These are phyloP conservation scores for Diplotaxis tenuifolia DNA, from an alignment of 345 rosid species.

Conservation along the genomic window DNA sequence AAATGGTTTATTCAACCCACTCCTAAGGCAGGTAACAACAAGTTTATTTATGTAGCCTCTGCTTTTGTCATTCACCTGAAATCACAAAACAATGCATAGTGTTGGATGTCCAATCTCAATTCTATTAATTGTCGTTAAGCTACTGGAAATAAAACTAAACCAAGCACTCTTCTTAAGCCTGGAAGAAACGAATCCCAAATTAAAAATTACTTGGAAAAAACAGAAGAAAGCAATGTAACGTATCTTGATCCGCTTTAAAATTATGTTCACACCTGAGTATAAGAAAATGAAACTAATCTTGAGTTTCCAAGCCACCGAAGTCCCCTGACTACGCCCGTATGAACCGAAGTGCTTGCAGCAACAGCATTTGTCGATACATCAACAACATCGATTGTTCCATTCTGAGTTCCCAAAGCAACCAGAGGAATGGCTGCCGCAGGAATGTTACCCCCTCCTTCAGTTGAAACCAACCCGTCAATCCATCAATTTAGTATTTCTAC, in stretches of 20 bases:
- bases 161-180: not conserved
- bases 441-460: conserved; percentile 83
- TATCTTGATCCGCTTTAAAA: conserved; percentile 4
- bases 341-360: conserved; percentile 80
- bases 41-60: conserved; percentile 91
- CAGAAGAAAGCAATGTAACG: conserved; percentile 16
- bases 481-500: conserved; percentile 12
- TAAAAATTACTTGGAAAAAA: not conserved
- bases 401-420: conserved; percentile 97
- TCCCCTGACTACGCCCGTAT: conserved; percentile 74
- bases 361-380: conserved; percentile 96
- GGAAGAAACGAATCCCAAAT: not conserved
- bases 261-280: conserved; percentile 55
- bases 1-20: conserved; percentile 87
- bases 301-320: conserved; percentile 98
- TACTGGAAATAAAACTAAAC: conserved; percentile 13
- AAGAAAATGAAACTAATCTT: conserved; percentile 89
- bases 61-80: conserved; percentile 83
- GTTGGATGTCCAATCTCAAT: not conserved
- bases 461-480: conserved; percentile 28
- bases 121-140: not conserved
- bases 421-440: conserved; percentile 94
- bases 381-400: conserved; percentile 78
- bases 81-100: conserved; percentile 30
- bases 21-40: conserved; percentile 88